phyloP scores from a whole-genome alignment of 1,284 basidiomycete genomes.

The Xerocomus nothofagi region DNA sequence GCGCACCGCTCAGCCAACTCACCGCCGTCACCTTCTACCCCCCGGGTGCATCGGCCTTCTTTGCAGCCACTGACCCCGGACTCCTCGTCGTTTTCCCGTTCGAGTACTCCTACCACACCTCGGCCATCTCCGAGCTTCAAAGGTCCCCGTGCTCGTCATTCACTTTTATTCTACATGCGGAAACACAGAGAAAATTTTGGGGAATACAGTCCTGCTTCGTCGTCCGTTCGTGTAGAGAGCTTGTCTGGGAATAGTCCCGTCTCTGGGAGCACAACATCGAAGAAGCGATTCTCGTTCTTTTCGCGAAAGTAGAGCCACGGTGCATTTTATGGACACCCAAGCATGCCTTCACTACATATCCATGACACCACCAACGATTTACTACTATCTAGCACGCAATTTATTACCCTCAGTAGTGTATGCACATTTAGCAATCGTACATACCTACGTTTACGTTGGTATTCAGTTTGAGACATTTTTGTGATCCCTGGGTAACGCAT shows the following conservation, averaged over 20 bases:
- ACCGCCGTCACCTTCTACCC: slow-evolving; percentile 24
- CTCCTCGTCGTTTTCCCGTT: slow-evolving; percentile 34
- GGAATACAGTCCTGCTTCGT: slow-evolving; percentile 30
- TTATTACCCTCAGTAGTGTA: slow-evolving; percentile 19
- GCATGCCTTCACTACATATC: slow-evolving; percentile 14
- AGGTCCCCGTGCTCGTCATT: slow-evolving; percentile 28
- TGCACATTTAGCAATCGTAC: background rate
- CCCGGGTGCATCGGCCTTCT: slow-evolving; percentile 25
- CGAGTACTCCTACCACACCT: slow-evolving; percentile 33
- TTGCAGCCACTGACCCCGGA: slow-evolving; percentile 33
- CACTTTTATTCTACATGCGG: slow-evolving; percentile 36
- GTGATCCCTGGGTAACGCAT: background rate
- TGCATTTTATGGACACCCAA: slow-evolving; percentile 12
- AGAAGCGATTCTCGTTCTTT: slow-evolving; percentile 34
- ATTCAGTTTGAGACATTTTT: background rate
- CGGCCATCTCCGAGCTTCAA: slow-evolving; percentile 28
- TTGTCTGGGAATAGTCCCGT: slow-evolving; percentile 9
- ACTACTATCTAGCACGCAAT: slow-evolving; percentile 20
- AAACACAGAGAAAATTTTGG: slow-evolving; percentile 22
- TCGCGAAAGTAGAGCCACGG: slow-evolving; percentile 30
- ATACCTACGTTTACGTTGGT: slow-evolving; percentile 14
- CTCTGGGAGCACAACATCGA: slow-evolving; percentile 10
- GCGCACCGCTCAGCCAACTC: slow-evolving; percentile 21
- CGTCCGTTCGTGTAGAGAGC: slow-evolving; percentile 25
- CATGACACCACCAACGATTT: slow-evolving; percentile 19